Evolutionary conservation across 225 moss, liverwort and hornwort species (phyloP).

Genomic region (Bryoerythrophyllum caledonicum): DNA sequence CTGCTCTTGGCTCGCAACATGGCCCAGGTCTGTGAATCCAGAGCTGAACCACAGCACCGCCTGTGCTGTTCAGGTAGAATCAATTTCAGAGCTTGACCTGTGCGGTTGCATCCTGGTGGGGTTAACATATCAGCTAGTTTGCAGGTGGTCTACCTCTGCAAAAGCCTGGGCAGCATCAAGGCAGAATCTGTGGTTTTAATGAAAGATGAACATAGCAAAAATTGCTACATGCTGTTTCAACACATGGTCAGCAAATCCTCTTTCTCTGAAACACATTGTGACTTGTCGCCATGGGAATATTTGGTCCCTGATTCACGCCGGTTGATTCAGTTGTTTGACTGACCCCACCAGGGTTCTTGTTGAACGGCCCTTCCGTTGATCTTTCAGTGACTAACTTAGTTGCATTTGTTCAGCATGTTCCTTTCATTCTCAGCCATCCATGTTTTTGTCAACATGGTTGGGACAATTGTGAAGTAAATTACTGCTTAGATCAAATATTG

Average conservation of each 20-base stretch:
- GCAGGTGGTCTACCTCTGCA: background rate
- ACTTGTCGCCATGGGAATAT: background rate
- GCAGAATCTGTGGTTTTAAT: background rate
- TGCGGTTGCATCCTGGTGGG: background rate
- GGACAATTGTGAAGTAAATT: background rate
- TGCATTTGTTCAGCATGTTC: background rate
- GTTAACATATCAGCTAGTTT: constrained; percentile 17
- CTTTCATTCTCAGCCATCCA: background rate
- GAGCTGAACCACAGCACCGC: background rate
- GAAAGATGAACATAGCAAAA: background rate
- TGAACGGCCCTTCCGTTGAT: background rate
- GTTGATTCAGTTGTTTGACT: constrained; percentile 8
- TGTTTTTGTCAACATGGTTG: background rate
- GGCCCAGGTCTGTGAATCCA: constrained; percentile 8
- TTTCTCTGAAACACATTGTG: background rate
- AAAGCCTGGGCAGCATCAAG: constrained; percentile 3
- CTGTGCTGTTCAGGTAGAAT: constrained; percentile 36
- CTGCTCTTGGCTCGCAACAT: background rate
- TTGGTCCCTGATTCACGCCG: background rate
- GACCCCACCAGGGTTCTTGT: background rate
- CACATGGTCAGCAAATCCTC: background rate
- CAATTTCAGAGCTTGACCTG: constrained; percentile 4
- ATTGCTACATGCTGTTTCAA: background rate
- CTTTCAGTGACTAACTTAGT: background rate
- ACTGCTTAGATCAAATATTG: too few species aligned